phyloP scores from a whole-genome alignment of 2,329 filamentous ascomycete genomes.

The Delphinella strobiligena region DNA sequence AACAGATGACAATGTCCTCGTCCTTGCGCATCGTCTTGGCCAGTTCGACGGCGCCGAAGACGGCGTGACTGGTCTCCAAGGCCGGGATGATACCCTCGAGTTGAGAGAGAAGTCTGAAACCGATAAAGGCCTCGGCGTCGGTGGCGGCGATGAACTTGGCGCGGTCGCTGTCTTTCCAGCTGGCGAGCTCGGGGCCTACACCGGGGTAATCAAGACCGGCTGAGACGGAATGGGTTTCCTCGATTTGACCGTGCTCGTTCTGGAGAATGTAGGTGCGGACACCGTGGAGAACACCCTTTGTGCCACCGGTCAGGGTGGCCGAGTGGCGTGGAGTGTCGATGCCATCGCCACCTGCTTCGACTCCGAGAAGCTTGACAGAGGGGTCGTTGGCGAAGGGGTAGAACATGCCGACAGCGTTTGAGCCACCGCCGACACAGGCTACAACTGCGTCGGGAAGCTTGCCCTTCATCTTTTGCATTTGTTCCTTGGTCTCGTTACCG shows the following conservation, averaged over 20 bases:
- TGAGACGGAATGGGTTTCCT: slow-evolving; percentile 90
- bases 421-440: slow-evolving; percentile 90
- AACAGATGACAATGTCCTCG: slow-evolving; percentile 83
- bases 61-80: slow-evolving; percentile 83
- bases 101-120: slow-evolving; percentile 74
- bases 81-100: slow-evolving; percentile 95
- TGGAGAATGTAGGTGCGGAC: slow-evolving; percentile 94
- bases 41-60: slow-evolving; percentile 78
- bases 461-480: slow-evolving; percentile 73
- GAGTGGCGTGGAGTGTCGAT: slow-evolving; percentile 75
- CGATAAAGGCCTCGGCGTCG: slow-evolving; percentile 77
- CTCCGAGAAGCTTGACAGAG: slow-evolving; percentile 76
- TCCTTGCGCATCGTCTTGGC: slow-evolving; percentile 86
- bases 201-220: slow-evolving; percentile 95
- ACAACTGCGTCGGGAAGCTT: slow-evolving; percentile 93
- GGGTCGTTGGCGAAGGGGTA: slow-evolving; percentile 83
- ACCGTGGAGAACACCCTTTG: slow-evolving; percentile 88
- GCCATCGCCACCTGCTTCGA: slow-evolving; percentile 91
- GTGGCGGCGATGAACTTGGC: slow-evolving; percentile 86
- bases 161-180: slow-evolving; percentile 82
- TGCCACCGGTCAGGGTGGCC: slow-evolving; percentile 75
- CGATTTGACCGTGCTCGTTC: slow-evolving; percentile 83
- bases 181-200: slow-evolving; percentile 81
- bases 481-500: slow-evolving; percentile 82
- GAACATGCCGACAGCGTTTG: slow-evolving; percentile 96